Conservation (phyloP, 345 rosid genomes). For the Hevea brasiliensis region DNA sequence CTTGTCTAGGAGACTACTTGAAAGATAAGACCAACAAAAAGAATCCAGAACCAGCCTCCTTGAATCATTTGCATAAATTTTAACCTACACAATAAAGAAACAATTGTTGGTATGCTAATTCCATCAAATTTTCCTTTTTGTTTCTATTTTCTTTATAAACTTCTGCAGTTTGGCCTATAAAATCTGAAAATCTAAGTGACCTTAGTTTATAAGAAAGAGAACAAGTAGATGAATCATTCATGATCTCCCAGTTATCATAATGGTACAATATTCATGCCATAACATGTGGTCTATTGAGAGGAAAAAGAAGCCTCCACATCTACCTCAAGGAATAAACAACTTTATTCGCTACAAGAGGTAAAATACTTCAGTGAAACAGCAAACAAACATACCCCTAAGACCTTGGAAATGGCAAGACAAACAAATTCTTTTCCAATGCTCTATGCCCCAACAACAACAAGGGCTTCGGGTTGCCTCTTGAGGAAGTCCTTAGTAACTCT, state of each 20-base stretch:
- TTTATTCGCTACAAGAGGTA: background rate
- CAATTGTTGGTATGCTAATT: background rate
- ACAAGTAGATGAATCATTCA: background rate
- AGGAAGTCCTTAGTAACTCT: slow-evolving; percentile 52
- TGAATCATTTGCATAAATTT: slow-evolving; percentile 61
- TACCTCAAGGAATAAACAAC: background rate
- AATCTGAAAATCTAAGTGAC: background rate
- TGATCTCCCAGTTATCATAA: background rate
- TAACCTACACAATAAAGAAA: slow-evolving; percentile 42
- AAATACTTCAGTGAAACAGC: background rate
- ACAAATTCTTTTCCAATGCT: slow-evolving; percentile 83
- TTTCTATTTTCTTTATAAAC: background rate
- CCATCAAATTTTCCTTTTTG: background rate
- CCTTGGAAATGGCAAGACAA: slow-evolving; percentile 72
- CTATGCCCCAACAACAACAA: slow-evolving; percentile 77
- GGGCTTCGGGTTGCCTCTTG: slow-evolving; percentile 63
- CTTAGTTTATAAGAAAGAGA: background rate
- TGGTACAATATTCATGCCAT: background rate
- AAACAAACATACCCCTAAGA: slow-evolving; percentile 53
- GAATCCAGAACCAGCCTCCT: slow-evolving; percentile 62
- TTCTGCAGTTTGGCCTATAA: background rate
- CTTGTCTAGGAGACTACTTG: slow-evolving; percentile 54
- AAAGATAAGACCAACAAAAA: slow-evolving; percentile 68
- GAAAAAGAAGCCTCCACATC: background rate
- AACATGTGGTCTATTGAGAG: background rate